phyloP scores from a whole-genome alignment of 2,329 filamentous ascomycete genomes.

The Xylariales sp. region DNA sequence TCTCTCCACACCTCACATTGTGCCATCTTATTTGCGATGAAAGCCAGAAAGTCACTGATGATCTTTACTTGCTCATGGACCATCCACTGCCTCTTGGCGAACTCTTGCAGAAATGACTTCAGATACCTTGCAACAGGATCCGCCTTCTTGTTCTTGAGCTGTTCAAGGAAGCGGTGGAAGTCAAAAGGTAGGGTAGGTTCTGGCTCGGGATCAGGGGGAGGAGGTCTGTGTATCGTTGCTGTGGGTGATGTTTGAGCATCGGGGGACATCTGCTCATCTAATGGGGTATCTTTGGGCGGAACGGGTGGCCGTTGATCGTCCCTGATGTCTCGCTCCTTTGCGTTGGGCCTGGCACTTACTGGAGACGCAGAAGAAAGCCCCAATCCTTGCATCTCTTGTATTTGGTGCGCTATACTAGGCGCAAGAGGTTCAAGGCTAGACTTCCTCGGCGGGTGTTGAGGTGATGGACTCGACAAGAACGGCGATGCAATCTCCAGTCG shows the following conservation, averaged over 20 bases:
- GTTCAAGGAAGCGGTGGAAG: conserved; percentile 94
- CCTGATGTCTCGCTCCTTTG: conserved; percentile 24
- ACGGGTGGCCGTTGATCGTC: conserved; percentile 53
- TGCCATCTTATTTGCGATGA: conserved; percentile 98
- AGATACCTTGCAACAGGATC: conserved; percentile 95
- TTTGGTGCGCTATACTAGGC: conserved; percentile 42
- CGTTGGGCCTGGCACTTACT: conserved; percentile 31
- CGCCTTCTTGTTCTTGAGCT: conserved; percentile 93
- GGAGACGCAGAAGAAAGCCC: conserved; percentile 36
- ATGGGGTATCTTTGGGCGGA: conserved; percentile 54
- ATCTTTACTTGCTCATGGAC: conserved; percentile 99
- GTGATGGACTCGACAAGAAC: conserved; percentile 57
- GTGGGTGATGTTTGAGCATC: conserved; percentile 42
- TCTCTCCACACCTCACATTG: conserved; percentile 95
- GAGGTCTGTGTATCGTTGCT: conserved; percentile 54
- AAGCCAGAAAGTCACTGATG: conserved; percentile 90
- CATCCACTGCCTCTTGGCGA: conserved; percentile 98
- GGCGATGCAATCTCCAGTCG: conserved; percentile 79
- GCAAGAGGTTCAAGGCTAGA: conserved; percentile 78
- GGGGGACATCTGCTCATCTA: conserved; percentile 32
- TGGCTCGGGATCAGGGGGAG: conserved; percentile 68
- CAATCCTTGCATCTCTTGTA: conserved; percentile 42
- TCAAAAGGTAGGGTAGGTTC: conserved; percentile 89
- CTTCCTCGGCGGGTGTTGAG: conserved; percentile 73
- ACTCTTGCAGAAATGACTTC: conserved; percentile 89